These are phyloP conservation scores for Penicillium psychrofluorescens DNA, from an alignment of 495 filamentous ascomycete genomes.

Conservation along the genomic window DNA sequence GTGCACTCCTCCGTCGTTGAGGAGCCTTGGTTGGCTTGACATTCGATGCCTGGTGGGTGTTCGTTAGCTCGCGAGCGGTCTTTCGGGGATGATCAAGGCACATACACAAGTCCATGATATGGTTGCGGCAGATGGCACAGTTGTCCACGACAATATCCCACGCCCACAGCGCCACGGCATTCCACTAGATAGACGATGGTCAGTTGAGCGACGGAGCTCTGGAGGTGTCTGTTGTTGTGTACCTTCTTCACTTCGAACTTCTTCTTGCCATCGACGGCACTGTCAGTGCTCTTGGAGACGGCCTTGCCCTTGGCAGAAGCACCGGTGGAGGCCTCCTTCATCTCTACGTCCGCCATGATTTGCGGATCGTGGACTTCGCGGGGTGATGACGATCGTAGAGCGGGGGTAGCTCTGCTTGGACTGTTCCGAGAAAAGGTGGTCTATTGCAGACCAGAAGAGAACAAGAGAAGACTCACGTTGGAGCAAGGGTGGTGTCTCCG, in stretches of 20 bases:
- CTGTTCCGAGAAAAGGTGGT: too few relatives aligned
- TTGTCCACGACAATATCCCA: conserved; percentile 99
- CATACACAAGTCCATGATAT: conserved; percentile 98
- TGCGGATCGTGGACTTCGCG: conserved; percentile 2
- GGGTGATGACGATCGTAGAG: neutral
- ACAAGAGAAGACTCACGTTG: too few relatives aligned
- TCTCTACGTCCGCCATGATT: conserved; percentile 94
- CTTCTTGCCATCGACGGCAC: conserved; percentile 69
- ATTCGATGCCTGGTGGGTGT: conserved; percentile 75
- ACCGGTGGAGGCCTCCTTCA: conserved; percentile 70
- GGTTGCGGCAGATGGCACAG: conserved; percentile 98
- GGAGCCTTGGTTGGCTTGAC: conserved; percentile 98
- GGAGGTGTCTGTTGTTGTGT: conserved; percentile 1
- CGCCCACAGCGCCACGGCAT: conserved; percentile 97
- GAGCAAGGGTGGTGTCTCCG: too few relatives aligned
- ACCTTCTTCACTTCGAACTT: conserved; percentile 99
- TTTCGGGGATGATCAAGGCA: neutral
- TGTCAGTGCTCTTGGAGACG: conserved; percentile 47
- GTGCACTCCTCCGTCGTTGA: conserved; percentile 97
- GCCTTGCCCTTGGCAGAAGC: conserved; percentile 52
- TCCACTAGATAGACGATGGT: conserved; percentile 59
- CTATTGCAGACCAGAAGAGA: too few relatives aligned
- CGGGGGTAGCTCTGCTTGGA: neutral
- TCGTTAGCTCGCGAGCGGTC: neutral
- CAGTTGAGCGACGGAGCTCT: conserved; percentile 2